phyloP scores from a whole-genome alignment of 2,329 filamentous ascomycete genomes.

The Botrytis elliptica region DNA sequence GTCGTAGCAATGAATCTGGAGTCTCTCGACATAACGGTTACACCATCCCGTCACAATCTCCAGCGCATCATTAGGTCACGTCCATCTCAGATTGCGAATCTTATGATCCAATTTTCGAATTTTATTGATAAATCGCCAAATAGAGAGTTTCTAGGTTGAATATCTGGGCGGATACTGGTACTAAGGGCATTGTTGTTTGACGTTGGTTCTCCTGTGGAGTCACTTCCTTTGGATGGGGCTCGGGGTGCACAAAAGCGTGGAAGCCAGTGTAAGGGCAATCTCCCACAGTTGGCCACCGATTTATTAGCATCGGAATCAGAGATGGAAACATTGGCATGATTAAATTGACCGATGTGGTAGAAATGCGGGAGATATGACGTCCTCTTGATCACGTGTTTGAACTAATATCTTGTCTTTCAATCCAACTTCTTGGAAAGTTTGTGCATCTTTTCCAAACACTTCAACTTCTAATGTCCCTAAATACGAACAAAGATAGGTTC shows the following conservation, averaged over 20 bases:
- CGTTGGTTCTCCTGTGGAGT: background rate
- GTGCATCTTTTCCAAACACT: background rate
- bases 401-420: background rate
- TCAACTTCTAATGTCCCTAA: background rate
- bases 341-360: background rate
- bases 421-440: background rate
- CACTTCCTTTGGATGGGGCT: background rate
- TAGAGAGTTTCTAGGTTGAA: background rate
- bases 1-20: background rate
- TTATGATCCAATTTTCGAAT: background rate
- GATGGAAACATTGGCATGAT: background rate
- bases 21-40: background rate
- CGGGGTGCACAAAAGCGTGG: background rate
- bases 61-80: background rate
- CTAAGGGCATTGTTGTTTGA: background rate
- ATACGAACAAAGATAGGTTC: rapidly evolving
- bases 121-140: background rate
- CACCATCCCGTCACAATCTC: background rate
- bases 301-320: background rate
- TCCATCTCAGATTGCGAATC: background rate
- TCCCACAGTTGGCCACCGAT: background rate
- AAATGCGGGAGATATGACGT: background rate
- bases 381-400: background rate
- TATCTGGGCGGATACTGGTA: background rate
- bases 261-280: background rate